phyloP scores from a whole-genome alignment of 108 stramenopile species.

The Stephanodiscus triporus region DNA sequence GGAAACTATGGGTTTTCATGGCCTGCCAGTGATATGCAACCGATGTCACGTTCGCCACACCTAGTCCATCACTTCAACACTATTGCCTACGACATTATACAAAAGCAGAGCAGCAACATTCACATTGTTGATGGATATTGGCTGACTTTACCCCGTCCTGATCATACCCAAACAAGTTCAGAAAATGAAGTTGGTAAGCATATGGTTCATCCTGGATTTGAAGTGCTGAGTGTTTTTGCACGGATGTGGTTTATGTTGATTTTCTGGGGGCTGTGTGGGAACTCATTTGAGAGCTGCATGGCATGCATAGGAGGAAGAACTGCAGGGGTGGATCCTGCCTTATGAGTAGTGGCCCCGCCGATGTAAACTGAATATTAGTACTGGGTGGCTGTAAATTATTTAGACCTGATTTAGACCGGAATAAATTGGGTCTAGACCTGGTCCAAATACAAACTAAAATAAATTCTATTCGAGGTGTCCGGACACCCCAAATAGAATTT shows the following conservation, averaged over 20 bases:
- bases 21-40: constrained; percentile 55
- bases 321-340: background rate
- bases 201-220: constrained; percentile 78
- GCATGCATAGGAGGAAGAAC: background rate
- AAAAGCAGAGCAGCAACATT: constrained; percentile 33
- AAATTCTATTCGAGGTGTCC: too few species aligned
- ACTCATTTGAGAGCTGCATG: constrained; percentile 14
- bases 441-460: too few species aligned
- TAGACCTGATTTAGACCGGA: too few species aligned
- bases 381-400: too few species aligned
- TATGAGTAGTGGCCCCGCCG: background rate
- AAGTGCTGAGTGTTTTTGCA: constrained; percentile 67
- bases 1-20: constrained; percentile 79
- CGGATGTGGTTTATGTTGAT: constrained; percentile 67
- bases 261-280: constrained; percentile 31
- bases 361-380: too few species aligned
- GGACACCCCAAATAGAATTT: too few species aligned
- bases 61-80: constrained; percentile 62
- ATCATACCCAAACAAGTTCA: constrained; percentile 66
- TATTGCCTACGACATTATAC: constrained; percentile 55
- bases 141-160: constrained; percentile 73
- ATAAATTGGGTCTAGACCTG: too few species aligned
- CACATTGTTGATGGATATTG: constrained; percentile 73
- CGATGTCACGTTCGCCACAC: constrained; percentile 59
- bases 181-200: constrained; percentile 67